Evolutionary conservation across 345 rosid genomes (phyloP).

Genomic region (Moricandia arvensis): DNA sequence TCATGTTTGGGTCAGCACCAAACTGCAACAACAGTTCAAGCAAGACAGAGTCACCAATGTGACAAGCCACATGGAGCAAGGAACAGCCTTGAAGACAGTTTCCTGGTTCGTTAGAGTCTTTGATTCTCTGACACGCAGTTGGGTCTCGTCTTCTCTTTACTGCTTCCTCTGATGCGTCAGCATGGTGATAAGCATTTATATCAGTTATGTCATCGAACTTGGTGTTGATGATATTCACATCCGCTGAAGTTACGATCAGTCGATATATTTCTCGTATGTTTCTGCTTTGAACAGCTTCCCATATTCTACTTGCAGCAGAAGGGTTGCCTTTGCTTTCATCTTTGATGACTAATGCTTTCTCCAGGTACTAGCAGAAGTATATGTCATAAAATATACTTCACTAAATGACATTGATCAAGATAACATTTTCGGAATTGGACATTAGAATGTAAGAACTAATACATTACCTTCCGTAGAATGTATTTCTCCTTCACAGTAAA

Average conservation of each 20-base stretch:
- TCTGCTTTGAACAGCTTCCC: constrained; percentile 73
- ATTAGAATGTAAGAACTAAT: background rate
- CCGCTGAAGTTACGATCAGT: constrained; percentile 50
- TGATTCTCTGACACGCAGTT: constrained; percentile 55
- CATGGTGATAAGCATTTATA: constrained; percentile 44
- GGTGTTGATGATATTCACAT: constrained; percentile 55
- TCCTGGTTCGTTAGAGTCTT: constrained; percentile 55
- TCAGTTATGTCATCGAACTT: constrained; percentile 53
- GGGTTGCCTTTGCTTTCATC: constrained; percentile 36
- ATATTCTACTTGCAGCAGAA: constrained; percentile 43
- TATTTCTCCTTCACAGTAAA: constrained; percentile 66
- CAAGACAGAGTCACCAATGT: constrained; percentile 56
- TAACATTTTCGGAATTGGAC: background rate
- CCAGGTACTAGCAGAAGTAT: constrained; percentile 58
- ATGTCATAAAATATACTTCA: too few relatives aligned
- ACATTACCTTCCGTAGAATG: constrained; percentile 70
- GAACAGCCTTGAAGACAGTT: constrained; percentile 84
- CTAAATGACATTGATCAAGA: too few relatives aligned
- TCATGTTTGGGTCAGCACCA: constrained; percentile 66
- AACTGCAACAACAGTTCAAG: constrained; percentile 82
- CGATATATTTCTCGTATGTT: constrained; percentile 73
- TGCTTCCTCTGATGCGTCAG: constrained; percentile 30
- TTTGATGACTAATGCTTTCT: constrained; percentile 57
- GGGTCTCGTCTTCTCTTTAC: constrained; percentile 53
- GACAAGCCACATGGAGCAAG: constrained; percentile 79